Conservation (phyloP, 2,329 filamentous ascomycete species). For the Clonostachys chloroleuca region DNA sequence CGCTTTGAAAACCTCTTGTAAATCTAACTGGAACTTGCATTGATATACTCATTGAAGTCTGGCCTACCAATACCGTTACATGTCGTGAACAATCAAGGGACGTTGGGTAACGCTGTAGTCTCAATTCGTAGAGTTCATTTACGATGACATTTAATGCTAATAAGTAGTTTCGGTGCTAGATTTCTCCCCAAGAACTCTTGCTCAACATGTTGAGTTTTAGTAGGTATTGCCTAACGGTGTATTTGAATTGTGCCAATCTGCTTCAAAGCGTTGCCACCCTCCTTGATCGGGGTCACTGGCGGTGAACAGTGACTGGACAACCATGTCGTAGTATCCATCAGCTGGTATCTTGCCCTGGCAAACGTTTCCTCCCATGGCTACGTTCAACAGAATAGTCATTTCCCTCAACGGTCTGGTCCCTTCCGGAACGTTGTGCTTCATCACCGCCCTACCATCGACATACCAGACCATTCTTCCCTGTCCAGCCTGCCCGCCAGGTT, state of each 20-base stretch:
- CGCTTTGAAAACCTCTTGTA: too few species aligned
- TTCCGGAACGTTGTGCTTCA: conserved; percentile 48
- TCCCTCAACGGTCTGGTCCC: conserved; percentile 51
- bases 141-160: too few species aligned
- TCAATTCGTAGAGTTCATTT: too few species aligned
- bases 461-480: conserved; percentile 52
- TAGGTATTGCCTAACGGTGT: background rate
- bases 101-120: too few species aligned
- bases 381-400: conserved; percentile 51
- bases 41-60: too few species aligned
- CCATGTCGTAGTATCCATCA: conserved; percentile 52
- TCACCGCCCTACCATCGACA: conserved; percentile 50
- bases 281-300: conserved; percentile 43
- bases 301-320: conserved; percentile 47
- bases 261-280: conserved; percentile 35
- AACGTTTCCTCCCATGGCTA: conserved; percentile 60
- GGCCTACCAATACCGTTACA: too few species aligned
- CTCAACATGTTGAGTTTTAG: background rate
- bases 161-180: too few species aligned
- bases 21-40: too few species aligned
- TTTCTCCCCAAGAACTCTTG: too few species aligned
- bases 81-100: too few species aligned
- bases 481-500: conserved; percentile 32
- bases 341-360: conserved; percentile 44
- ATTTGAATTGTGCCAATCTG: background rate